Conservation (phyloP, 768 basidiomycete species). For the Antrodiella citrinella region DNA sequence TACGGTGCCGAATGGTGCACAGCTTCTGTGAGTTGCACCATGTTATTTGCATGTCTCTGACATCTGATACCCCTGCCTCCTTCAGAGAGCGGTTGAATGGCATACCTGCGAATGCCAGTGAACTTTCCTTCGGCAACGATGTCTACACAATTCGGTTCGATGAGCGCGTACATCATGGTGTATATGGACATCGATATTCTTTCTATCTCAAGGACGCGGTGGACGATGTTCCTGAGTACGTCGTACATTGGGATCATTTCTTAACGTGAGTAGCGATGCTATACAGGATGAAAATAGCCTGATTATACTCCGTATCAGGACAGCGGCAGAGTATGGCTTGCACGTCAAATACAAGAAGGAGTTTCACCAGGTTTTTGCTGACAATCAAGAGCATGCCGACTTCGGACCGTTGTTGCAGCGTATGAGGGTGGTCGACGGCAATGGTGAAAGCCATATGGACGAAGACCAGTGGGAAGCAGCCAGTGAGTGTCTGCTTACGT, state of each 20-base stretch:
- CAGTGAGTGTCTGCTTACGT: slow-evolving; percentile 63
- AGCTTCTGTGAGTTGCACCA: slow-evolving; percentile 58
- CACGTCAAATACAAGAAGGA: slow-evolving; percentile 71
- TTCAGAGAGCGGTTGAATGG: slow-evolving; percentile 16
- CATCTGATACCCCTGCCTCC: not conserved
- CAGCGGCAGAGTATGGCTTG: slow-evolving; percentile 79
- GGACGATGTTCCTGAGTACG: slow-evolving; percentile 93
- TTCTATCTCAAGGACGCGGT: slow-evolving; percentile 95
- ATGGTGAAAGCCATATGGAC: slow-evolving; percentile 88
- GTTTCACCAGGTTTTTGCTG: slow-evolving; percentile 83
- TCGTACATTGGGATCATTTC: slow-evolving; percentile 95
- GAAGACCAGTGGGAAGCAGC: slow-evolving; percentile 97
- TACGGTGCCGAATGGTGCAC: slow-evolving; percentile 88
- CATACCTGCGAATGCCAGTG: slow-evolving; percentile 54
- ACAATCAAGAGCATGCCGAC: slow-evolving; percentile 72
- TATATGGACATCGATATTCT: slow-evolving; percentile 88
- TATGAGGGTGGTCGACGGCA: slow-evolving; percentile 87
- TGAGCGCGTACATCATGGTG: slow-evolving; percentile 47
- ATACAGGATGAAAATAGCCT: not conserved
- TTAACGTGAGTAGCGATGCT: slow-evolving; percentile 48
- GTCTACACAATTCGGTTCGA: slow-evolving; percentile 89
- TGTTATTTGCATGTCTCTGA: not conserved
- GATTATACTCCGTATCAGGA: too few species aligned
- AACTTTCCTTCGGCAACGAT: slow-evolving; percentile 81
- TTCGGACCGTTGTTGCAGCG: slow-evolving; percentile 75